These are phyloP conservation scores for Chamaecrista fasciculata DNA, from an alignment of 306 rosid species.

Conservation along the genomic window DNA sequence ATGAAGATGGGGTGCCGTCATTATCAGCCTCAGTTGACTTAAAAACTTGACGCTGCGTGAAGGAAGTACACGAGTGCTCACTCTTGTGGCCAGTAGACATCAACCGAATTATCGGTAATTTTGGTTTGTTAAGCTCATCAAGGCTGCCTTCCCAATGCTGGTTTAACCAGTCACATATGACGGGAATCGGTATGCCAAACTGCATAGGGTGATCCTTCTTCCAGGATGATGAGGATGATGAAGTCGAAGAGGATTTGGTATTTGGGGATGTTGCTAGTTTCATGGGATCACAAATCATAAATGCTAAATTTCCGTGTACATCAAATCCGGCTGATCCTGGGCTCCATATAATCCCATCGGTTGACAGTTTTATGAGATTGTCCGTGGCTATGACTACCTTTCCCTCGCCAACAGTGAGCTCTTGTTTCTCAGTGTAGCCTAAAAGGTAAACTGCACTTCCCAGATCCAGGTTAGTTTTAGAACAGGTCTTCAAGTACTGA, in stretches of 20 bases:
- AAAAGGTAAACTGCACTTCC: slow-evolving; percentile 87
- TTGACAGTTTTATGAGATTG: slow-evolving; percentile 87
- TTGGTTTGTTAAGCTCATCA: slow-evolving; percentile 95
- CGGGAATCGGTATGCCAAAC: slow-evolving; percentile 89
- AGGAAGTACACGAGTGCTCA: slow-evolving; percentile 90
- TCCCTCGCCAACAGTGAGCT: slow-evolving; percentile 81
- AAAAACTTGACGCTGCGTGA: slow-evolving; percentile 75
- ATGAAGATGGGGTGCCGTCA: slow-evolving; percentile 76
- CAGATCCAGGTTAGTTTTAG: slow-evolving; percentile 79
- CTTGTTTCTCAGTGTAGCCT: slow-evolving; percentile 75
- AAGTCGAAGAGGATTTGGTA: slow-evolving; percentile 79
- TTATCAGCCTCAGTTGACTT: slow-evolving; percentile 66
- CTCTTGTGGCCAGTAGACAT: slow-evolving; percentile 85
- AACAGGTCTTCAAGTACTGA: slow-evolving; percentile 73
- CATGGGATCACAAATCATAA: slow-evolving; percentile 99
- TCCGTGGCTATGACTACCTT: slow-evolving; percentile 95
- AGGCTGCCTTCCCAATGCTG: slow-evolving; percentile 99
- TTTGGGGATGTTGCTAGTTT: slow-evolving; percentile 91
- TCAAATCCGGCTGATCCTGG: slow-evolving; percentile 99
- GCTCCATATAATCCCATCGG: slow-evolving; percentile 77
- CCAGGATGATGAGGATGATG: slow-evolving; percentile 76
- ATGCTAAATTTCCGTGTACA: slow-evolving; percentile 87
- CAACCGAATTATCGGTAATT: slow-evolving; percentile 78
- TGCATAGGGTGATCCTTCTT: slow-evolving; percentile 87
- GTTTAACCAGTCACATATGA: slow-evolving; percentile 92